Percentiles rank a stretch among this genome's conserved stretches.
These are phyloP conservation scores for Annulohypoxylon maeteangense DNA, from an alignment of 495 filamentous ascomycete genomes.

Conservation along the genomic window DNA sequence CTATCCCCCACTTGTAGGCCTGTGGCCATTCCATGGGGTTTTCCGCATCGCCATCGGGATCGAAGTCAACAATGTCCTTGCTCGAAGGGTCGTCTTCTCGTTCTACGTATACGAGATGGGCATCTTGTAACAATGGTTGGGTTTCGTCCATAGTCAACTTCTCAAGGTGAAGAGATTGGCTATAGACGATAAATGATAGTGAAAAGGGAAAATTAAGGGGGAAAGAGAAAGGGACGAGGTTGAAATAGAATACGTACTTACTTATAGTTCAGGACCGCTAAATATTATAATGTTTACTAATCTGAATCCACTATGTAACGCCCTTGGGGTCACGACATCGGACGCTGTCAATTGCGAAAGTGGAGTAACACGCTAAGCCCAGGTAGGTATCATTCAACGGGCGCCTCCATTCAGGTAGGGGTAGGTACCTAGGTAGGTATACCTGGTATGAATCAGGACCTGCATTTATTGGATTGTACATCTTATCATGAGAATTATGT, in stretches of 20 bases:
- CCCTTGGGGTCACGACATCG: constrained; percentile 35
- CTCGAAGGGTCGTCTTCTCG: constrained; percentile 6
- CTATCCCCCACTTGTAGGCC: constrained; percentile 61
- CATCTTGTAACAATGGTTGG: constrained; percentile 46
- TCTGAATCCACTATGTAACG: constrained; percentile 13
- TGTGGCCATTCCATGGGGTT: constrained; percentile 64
- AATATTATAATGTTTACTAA: background rate
- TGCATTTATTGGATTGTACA: background rate
- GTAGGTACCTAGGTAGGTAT: no score
- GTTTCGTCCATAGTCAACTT: constrained; percentile 50
- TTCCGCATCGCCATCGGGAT: constrained; percentile 61
- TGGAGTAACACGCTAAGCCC: constrained; percentile 16
- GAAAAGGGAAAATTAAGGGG: background rate
- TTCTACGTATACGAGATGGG: constrained; percentile 36
- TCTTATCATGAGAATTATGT: background rate
- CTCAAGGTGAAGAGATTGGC: background rate
- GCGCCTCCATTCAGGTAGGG: no score
- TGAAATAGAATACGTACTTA: background rate
- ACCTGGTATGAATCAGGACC: background rate
- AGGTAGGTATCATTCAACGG: no score
- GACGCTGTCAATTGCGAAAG: constrained; percentile 26
- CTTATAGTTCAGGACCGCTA: background rate
- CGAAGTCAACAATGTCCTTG: constrained; percentile 56
- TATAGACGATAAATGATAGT: background rate
- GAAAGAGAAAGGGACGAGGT: background rate